Evolutionary conservation across 2,329 filamentous ascomycete species (phyloP).

Genomic region (Rutstroemia sp.): DNA sequence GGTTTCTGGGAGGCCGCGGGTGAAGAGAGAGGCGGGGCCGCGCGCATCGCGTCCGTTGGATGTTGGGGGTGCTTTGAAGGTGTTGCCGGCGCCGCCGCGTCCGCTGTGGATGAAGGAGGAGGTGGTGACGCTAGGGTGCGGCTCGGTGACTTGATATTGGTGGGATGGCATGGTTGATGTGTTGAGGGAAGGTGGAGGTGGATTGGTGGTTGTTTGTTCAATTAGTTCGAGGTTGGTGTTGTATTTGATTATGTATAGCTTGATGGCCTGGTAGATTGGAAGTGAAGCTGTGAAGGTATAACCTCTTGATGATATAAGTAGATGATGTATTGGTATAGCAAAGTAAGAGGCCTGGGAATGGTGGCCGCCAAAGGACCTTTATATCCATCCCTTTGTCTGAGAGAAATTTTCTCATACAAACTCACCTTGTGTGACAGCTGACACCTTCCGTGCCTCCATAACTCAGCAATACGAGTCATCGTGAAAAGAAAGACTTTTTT

Average conservation of each 20-base stretch:
- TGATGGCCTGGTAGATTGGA: background rate
- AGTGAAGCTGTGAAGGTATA: background rate
- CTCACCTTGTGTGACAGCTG: background rate
- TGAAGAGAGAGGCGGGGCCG: slow-evolving; percentile 26
- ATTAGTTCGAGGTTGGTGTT: background rate
- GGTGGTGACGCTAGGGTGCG: slow-evolving; percentile 25
- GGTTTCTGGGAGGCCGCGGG: slow-evolving; percentile 19
- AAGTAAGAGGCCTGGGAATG: background rate
- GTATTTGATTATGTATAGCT: background rate
- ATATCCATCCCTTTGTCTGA: background rate
- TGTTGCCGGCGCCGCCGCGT: slow-evolving; percentile 29
- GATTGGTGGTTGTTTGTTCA: background rate
- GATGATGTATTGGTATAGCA: background rate
- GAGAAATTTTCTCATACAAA: background rate
- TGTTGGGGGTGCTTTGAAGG: slow-evolving; percentile 26
- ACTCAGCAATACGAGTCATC: slow-evolving; percentile 6
- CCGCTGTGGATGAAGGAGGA: slow-evolving; percentile 24
- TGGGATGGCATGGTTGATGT: slow-evolving; percentile 13
- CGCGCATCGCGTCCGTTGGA: slow-evolving; percentile 18
- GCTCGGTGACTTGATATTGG: slow-evolving; percentile 26
- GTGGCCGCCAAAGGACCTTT: background rate
- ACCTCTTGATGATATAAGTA: background rate
- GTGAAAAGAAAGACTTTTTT: background rate
- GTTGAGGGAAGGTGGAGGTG: background rate
- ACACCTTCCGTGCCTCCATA: background rate